Evolutionary conservation across 2,329 filamentous ascomycete genomes (phyloP), one percentile per base, ranked within the genome.

Genomic region (Acarospora socialis): DNA sequence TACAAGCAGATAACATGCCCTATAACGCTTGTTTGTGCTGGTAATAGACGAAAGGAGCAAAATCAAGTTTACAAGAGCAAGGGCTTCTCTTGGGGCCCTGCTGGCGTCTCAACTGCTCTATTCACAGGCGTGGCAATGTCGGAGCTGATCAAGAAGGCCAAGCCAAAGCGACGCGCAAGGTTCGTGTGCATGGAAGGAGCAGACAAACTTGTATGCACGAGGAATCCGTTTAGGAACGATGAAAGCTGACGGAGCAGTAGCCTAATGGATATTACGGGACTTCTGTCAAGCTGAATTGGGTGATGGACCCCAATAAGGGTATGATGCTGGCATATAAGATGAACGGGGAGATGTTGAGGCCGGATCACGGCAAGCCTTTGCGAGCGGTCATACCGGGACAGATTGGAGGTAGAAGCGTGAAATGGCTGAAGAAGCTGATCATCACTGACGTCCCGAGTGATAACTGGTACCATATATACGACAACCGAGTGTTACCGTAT

Each of bases 381-480:
- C 68, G 86, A 39, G 75, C 77, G 5, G 74, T 93, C 5, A 80
- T 94, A 3, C 86, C 86, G 0, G 86, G 86, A 0, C 83, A 92
- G 53, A 93, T 94, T 39, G 86, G 86, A 20, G 86, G 84, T 1
- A 69, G 86, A 40, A 92, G 82, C 51, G 84, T 94, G 19, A 94
- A 94, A 55, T 94, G 86, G 86, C 52, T 94, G 36, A 87, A 77
- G 59, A 76, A 66, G 42, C 68, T 94, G 38, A 78, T 84, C 25
- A 54, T 94, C 30, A 87, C 83, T 0, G 69, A 75, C 7, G 62
- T 66, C 15, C 83, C 84, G 1, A 92, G 83, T 49, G 77, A 87
- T 40, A 93, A 92, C 49, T 92, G 83, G 82, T 93, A 93, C 47
- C 86, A 94, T 53, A 83, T 92, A 40, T 86, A 90, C 54, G 86